Evolutionary conservation across 345 rosid species (phyloP).

Genomic region (Aquilaria malaccensis): DNA sequence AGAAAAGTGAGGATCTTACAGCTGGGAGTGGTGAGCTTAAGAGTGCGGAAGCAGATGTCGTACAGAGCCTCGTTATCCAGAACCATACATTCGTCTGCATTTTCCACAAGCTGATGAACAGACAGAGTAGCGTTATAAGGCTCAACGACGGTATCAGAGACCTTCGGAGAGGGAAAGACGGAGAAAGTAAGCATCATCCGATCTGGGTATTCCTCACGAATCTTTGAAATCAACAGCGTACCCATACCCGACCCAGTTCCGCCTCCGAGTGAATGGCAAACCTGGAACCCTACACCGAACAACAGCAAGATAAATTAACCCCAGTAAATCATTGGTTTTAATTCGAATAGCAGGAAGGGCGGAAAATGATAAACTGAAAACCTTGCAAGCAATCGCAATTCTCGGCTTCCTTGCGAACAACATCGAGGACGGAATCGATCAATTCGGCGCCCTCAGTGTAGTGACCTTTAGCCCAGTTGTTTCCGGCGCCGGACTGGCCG

Average conservation of each 20-base stretch:
- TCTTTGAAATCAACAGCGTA: slow-evolving; percentile 55
- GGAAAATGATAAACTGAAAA: neutral
- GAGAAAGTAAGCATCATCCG: slow-evolving; percentile 74
- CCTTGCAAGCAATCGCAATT: slow-evolving; percentile 34
- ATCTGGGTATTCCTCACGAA: slow-evolving; percentile 69
- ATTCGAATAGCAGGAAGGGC: neutral
- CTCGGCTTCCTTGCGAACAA: slow-evolving; percentile 35
- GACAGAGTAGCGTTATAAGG: slow-evolving; percentile 68
- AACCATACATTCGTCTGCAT: slow-evolving; percentile 66
- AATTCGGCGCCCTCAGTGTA: slow-evolving; percentile 34
- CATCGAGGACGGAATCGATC: slow-evolving; percentile 32
- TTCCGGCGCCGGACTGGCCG: no score
- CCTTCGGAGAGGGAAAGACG: slow-evolving; percentile 7
- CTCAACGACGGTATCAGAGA: slow-evolving; percentile 68
- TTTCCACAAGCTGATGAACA: slow-evolving; percentile 60
- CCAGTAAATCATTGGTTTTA: neutral
- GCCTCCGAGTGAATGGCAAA: slow-evolving; percentile 62
- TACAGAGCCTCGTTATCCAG: slow-evolving; percentile 14
- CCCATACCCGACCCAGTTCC: slow-evolving; percentile 73
- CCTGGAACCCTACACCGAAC: slow-evolving; percentile 41
- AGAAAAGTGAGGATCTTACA: slow-evolving; percentile 24
- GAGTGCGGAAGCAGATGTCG: slow-evolving; percentile 60
- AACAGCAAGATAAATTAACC: neutral
- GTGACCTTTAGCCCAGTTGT: neutral
- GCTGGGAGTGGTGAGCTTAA: slow-evolving; percentile 57